Percentiles rank a stretch among this genome's conserved stretches.
phyloP scores from a whole-genome alignment of 495 filamentous ascomycete species.

The Aspergillus campestris region DNA sequence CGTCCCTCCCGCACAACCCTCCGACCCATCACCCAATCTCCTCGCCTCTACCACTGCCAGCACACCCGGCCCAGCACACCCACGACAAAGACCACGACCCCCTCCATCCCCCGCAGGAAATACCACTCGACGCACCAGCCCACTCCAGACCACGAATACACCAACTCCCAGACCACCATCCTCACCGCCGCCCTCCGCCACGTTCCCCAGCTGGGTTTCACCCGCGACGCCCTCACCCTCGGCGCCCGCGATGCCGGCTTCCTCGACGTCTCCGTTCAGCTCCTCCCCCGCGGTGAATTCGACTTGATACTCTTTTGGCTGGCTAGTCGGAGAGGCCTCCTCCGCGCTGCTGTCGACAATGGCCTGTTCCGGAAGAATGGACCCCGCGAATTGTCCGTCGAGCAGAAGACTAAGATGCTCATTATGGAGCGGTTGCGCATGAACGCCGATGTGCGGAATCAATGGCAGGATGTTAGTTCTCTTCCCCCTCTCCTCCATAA shows the following conservation, averaged over 20 bases:
- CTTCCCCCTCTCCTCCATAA: neutral
- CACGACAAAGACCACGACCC: neutral
- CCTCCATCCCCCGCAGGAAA: constrained; percentile 13
- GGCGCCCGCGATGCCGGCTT: constrained; percentile 79
- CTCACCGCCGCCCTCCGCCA: constrained; percentile 72
- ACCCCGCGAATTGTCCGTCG: constrained; percentile 24
- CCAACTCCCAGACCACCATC: constrained; percentile 61
- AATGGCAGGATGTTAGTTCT: constrained; percentile 74
- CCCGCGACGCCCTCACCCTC: constrained; percentile 54
- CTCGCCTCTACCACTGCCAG: neutral
- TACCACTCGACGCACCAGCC: constrained; percentile 70
- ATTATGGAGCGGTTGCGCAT: constrained; percentile 63
- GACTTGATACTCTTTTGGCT: constrained; percentile 79
- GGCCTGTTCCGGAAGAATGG: constrained; percentile 15
- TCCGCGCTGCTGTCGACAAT: constrained; percentile 44
- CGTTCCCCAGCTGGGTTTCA: constrained; percentile 79
- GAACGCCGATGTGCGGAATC: constrained; percentile 58
- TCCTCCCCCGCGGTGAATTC: constrained; percentile 73
- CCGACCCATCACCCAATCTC: neutral
- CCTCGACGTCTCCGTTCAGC: constrained; percentile 73
- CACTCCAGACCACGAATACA: constrained; percentile 52
- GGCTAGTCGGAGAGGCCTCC: constrained; percentile 51
- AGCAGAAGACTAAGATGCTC: constrained; percentile 53
- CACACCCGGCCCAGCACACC: no score
- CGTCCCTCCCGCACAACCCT: neutral